Percentiles rank a stretch among this genome's conserved stretches.
These are phyloP conservation scores for Rutstroemia sp. DNA, from an alignment of 2,329 filamentous ascomycete species.

Conservation along the genomic window DNA sequence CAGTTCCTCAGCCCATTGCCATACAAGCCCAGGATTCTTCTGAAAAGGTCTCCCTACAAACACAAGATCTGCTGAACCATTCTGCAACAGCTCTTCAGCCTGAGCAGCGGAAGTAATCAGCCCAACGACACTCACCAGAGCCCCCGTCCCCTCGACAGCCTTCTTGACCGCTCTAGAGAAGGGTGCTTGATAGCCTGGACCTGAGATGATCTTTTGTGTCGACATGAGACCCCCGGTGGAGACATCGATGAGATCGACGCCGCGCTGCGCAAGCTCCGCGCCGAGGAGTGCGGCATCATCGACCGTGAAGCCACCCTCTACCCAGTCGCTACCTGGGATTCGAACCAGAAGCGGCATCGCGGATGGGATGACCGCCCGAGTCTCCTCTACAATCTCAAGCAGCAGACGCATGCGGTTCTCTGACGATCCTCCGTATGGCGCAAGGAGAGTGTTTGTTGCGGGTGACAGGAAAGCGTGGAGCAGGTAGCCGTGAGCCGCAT, in stretches of 20 bases:
- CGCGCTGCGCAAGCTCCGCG: constrained; percentile 51
- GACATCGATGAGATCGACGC: constrained; percentile 71
- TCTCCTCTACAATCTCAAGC: constrained; percentile 58
- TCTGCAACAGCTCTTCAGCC: constrained; percentile 33
- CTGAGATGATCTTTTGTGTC: constrained; percentile 47
- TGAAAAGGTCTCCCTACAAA: constrained; percentile 47
- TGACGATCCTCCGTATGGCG: constrained; percentile 60
- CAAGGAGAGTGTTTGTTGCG: constrained; percentile 59
- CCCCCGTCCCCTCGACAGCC: constrained; percentile 54
- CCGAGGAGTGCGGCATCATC: constrained; percentile 60
- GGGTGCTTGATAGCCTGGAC: constrained; percentile 62
- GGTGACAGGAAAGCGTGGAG: constrained; percentile 64
- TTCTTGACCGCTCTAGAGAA: constrained; percentile 66
- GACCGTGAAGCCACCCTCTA: constrained; percentile 49
- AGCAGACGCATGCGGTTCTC: constrained; percentile 65
- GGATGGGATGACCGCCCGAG: constrained; percentile 55
- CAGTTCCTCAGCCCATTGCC: constrained; percentile 48
- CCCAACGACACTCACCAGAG: constrained; percentile 39
- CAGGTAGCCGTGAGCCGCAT: constrained; percentile 74
- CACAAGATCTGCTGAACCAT: constrained; percentile 34
- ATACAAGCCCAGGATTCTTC: constrained; percentile 52
- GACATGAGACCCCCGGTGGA: constrained; percentile 59
- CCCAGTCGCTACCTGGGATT: constrained; percentile 69
- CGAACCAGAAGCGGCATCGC: constrained; percentile 66
- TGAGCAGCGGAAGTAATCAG: constrained; percentile 30